phyloP scores from a whole-genome alignment of 2,329 filamentous ascomycete species.

The Penicillium sp. region DNA sequence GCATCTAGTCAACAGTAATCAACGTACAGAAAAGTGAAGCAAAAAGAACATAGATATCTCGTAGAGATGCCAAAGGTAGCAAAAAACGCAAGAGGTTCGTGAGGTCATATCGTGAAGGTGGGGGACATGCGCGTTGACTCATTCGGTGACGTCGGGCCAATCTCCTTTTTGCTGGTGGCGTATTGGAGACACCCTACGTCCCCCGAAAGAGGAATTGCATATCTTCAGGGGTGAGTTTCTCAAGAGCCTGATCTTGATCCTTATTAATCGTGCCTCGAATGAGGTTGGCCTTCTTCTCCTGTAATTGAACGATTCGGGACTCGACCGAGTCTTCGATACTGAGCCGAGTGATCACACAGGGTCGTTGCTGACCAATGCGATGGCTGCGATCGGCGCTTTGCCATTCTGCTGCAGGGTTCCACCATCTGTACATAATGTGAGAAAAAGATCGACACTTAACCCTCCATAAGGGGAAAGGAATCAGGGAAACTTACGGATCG shows the following conservation, averaged over 20 bases:
- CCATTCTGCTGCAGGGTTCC: conserved; percentile 99
- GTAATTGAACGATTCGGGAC: conserved; percentile 88
- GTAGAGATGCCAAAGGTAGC: not conserved
- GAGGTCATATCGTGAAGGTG: conserved; percentile 6
- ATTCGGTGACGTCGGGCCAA: conserved; percentile 3
- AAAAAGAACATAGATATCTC: not conserved
- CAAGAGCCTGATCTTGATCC: conserved; percentile 79
- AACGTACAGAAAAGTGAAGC: not conserved
- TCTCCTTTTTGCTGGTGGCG: conserved; percentile 4
- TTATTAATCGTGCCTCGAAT: conserved; percentile 96
- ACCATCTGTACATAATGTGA: conserved; percentile 67
- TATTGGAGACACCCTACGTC: conserved; percentile 38
- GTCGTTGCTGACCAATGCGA: conserved; percentile 90
- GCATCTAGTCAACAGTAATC: no score
- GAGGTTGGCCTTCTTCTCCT: conserved; percentile 99
- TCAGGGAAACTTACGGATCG: conserved; percentile 71
- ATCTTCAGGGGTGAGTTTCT: conserved; percentile 85
- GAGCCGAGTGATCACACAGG: conserved; percentile 89
- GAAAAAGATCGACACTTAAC: not conserved
- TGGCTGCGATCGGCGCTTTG: conserved; percentile 93
- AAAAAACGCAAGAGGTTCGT: conserved; percentile 3
- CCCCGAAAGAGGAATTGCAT: conserved; percentile 96
- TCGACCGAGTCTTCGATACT: conserved; percentile 98
- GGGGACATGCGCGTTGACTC: not conserved
- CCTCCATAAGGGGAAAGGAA: not conserved